Evolutionary conservation across 495 filamentous ascomycete species (phyloP).

Genomic region (Pseudevernia furfuracea): DNA sequence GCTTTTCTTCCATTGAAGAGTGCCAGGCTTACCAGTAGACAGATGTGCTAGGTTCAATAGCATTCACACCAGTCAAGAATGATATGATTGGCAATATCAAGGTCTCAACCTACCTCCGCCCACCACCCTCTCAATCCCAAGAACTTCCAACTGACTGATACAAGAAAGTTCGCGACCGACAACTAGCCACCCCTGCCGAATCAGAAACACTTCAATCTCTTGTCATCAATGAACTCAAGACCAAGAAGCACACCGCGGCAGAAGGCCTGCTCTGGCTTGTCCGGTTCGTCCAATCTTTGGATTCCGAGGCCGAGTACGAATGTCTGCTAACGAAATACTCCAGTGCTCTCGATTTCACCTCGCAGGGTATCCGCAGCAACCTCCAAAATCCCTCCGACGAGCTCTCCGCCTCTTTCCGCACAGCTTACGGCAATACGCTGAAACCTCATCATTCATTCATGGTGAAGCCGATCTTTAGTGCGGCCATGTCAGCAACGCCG

Average conservation of each 20-base stretch:
- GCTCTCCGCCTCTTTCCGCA: slow-evolving; percentile 77
- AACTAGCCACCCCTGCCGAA: slow-evolving; percentile 64
- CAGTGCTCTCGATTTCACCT: slow-evolving; percentile 89
- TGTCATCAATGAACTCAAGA: slow-evolving; percentile 75
- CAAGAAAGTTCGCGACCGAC: slow-evolving; percentile 81
- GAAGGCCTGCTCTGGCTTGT: slow-evolving; percentile 89
- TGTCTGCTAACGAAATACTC: neutral
- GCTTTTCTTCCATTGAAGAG: neutral
- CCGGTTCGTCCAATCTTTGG: slow-evolving; percentile 50
- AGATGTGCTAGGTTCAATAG: slow-evolving; percentile 76
- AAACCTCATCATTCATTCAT: slow-evolving; percentile 84
- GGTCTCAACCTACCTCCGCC: slow-evolving; percentile 41
- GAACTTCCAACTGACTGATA: slow-evolving; percentile 15
- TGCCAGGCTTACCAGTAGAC: slow-evolving; percentile 4
- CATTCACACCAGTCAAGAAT: slow-evolving; percentile 80
- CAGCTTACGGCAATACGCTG: slow-evolving; percentile 74
- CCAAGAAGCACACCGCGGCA: slow-evolving; percentile 72
- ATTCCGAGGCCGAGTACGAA: neutral
- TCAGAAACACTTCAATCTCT: slow-evolving; percentile 78
- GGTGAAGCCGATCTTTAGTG: slow-evolving; percentile 79
- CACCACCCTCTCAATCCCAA: neutral
- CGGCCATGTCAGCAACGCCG: slow-evolving; percentile 86
- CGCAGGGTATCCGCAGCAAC: slow-evolving; percentile 73
- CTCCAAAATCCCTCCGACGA: slow-evolving; percentile 57
- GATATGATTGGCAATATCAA: slow-evolving; percentile 90